Conservation (phyloP, 2,329 filamentous ascomycete genomes). For the Thielaviopsis ethacetica region DNA sequence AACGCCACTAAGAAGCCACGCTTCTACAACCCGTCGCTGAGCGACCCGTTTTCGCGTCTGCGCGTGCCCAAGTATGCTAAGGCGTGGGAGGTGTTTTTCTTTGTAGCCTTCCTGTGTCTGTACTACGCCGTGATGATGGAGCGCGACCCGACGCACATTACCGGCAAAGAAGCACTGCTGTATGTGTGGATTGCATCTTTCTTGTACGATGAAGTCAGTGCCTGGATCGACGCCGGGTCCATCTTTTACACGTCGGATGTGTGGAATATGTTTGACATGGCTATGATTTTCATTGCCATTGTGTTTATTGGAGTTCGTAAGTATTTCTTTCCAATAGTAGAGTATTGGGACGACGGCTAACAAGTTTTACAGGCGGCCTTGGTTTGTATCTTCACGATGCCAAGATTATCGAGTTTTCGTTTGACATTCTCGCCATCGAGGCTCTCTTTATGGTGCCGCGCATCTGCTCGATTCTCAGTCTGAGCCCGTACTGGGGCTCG, state of each 20-base stretch:
- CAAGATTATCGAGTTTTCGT: conserved; percentile 58
- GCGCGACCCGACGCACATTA: conserved; percentile 49
- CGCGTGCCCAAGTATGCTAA: conserved; percentile 74
- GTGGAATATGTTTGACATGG: conserved; percentile 60
- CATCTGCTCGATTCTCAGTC: conserved; percentile 70
- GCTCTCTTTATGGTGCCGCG: conserved; percentile 81
- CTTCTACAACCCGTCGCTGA: conserved; percentile 50
- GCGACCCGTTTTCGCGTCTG: conserved; percentile 59
- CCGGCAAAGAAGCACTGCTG: conserved; percentile 51
- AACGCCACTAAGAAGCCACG: conserved; percentile 59
- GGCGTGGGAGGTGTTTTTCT: conserved; percentile 69
- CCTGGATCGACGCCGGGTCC: conserved; percentile 72
- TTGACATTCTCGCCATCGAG: conserved; percentile 79
- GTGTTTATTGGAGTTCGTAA: conserved; percentile 56
- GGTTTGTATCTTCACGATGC: conserved; percentile 43
- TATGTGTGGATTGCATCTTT: conserved; percentile 82
- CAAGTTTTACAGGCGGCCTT: conserved; percentile 35
- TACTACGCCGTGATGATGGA: conserved; percentile 80
- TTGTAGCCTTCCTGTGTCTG: conserved; percentile 55
- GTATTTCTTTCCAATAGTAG: conserved; percentile 19
- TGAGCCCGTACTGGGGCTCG: conserved; percentile 83
- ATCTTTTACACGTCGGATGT: conserved; percentile 74
- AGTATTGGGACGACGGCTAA: neutral
- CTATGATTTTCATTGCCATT: conserved; percentile 57
- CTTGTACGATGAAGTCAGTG: conserved; percentile 72